Evolutionary conservation across 768 basidiomycete genomes (phyloP).

Genomic region (Clathrus columnatus): DNA sequence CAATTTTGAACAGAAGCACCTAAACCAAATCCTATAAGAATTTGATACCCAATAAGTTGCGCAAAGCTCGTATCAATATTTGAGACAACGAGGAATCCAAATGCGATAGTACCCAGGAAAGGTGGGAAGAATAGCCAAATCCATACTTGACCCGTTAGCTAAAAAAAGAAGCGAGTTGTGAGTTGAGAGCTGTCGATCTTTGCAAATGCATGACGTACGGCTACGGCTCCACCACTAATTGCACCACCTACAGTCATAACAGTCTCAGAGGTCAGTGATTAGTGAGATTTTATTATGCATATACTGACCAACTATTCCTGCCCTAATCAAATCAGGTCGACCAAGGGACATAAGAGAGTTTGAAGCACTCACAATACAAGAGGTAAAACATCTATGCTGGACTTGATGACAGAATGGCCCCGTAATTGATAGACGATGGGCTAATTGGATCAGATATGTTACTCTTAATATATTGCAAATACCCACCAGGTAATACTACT

Average conservation of each 20-base stretch:
- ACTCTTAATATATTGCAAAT: background rate
- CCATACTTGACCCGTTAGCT: conserved; percentile 25
- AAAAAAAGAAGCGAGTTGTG: background rate
- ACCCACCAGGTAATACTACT: conserved; percentile 2
- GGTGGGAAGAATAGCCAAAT: conserved; percentile 26
- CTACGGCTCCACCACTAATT: background rate
- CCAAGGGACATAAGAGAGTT: background rate
- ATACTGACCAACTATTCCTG: background rate
- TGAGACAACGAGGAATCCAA: conserved; percentile 29
- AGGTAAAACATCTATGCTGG: conserved; percentile 32
- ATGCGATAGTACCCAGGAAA: conserved; percentile 23
- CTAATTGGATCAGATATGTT: conserved; percentile 7
- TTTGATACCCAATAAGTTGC: conserved; percentile 29
- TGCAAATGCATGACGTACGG: background rate
- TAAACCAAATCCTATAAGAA: conserved; percentile 31
- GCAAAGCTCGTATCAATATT: conserved; percentile 17
- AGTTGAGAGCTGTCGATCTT: background rate
- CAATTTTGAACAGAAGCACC: conserved; percentile 28
- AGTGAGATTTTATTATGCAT: background rate
- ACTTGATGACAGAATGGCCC: conserved; percentile 27
- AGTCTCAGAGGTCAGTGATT: background rate
- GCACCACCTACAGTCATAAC: background rate
- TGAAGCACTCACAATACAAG: conserved; percentile 26
- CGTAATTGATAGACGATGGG: conserved; percentile 26
- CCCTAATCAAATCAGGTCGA: conserved; percentile 14